Conservation (phyloP, 768 basidiomycete genomes). For the Mycena pura region DNA sequence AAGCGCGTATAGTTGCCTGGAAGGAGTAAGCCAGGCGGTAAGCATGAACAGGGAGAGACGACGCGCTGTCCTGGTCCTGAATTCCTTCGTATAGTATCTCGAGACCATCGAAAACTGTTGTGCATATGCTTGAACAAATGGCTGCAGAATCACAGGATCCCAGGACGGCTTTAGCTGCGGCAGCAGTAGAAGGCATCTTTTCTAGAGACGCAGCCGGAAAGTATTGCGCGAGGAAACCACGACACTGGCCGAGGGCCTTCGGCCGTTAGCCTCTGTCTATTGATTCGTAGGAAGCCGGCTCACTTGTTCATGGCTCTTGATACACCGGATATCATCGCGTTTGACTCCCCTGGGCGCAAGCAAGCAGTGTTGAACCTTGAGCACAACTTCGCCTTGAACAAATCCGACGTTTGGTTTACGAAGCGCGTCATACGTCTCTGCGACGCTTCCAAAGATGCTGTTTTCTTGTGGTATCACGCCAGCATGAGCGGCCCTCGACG, state of each 20-base stretch:
- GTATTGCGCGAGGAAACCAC: conserved; percentile 58
- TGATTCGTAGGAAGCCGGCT: conserved; percentile 6
- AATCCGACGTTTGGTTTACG: conserved; percentile 55
- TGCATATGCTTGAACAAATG: conserved; percentile 74
- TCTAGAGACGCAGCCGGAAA: conserved; percentile 60
- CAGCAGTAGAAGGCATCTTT: conserved; percentile 75
- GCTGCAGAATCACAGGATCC: conserved; percentile 64
- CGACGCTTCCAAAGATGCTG: conserved; percentile 72
- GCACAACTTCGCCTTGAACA: conserved; percentile 63
- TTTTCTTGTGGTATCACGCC: conserved; percentile 87
- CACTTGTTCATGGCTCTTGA: conserved; percentile 86
- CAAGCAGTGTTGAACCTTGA: conserved; percentile 74
- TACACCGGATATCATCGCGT: conserved; percentile 57
- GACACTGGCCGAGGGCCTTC: conserved; percentile 83
- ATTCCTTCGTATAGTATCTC: conserved; percentile 67
- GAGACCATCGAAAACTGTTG: conserved; percentile 64
- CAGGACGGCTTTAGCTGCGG: conserved; percentile 62
- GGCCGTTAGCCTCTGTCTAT: background rate
- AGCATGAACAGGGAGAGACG: conserved; percentile 9
- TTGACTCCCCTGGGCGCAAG: conserved; percentile 65
- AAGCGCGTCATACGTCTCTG: conserved; percentile 75
- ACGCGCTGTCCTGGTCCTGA: conserved; percentile 63
- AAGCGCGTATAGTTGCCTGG: conserved; percentile 76
- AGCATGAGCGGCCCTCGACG: conserved; percentile 47
- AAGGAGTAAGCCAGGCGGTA: conserved; percentile 9